Conservation (phyloP, 106 monocot genomes). For the Dioscorea zingiberensis region DNA sequence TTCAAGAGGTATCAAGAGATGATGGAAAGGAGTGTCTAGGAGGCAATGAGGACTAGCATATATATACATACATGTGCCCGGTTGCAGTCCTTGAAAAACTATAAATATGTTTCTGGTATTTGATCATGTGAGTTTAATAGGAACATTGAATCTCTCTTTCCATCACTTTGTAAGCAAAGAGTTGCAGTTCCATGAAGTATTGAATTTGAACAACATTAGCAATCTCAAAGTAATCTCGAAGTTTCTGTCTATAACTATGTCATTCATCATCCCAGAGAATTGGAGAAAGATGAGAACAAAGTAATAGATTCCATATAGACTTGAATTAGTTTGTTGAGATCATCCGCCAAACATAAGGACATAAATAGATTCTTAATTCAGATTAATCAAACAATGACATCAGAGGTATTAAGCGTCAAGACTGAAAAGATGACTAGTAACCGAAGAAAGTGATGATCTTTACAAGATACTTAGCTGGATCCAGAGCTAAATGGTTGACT, state of each 20-base stretch:
- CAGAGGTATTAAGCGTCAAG: too few species aligned
- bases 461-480: neutral
- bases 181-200: neutral
- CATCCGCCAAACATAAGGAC: neutral
- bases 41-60: neutral
- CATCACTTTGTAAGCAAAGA: neutral
- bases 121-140: too few species aligned
- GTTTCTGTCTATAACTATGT: too few species aligned
- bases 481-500: neutral
- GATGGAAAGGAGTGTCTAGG: slow-evolving; percentile 39
- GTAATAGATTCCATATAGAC: too few species aligned
- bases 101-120: too few species aligned
- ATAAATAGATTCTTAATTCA: neutral
- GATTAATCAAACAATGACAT: neutral
- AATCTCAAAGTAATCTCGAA: too few species aligned
- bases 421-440: too few species aligned
- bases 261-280: too few species aligned
- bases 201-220: neutral
- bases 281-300: too few species aligned
- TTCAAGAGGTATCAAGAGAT: slow-evolving; percentile 65
- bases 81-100: neutral
- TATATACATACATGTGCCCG: neutral
- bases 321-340: too few species aligned
- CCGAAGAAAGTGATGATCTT: neutral
- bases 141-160: neutral